A percentile compares a stretch with the other conserved stretches of the same genome.
phyloP scores from a whole-genome alignment of 1,139 yeast genomes.

The Hemisphaericaspora xylanilytica region DNA sequence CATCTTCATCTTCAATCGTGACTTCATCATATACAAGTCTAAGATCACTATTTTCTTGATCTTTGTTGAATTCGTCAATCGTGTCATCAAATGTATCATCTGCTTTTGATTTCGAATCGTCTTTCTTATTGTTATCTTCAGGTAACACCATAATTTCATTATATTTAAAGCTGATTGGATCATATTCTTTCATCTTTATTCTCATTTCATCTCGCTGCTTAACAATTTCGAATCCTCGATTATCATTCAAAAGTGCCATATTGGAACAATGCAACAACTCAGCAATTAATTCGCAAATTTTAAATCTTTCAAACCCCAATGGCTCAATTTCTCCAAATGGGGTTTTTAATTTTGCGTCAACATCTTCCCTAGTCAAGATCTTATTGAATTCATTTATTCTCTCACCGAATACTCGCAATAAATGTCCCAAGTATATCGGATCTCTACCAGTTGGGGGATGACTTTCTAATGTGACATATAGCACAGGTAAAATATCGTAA shows the following conservation, averaged over 20 bases:
- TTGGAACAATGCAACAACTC: slow-evolving; percentile 94
- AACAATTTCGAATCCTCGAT: slow-evolving; percentile 77
- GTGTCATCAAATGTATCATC: slow-evolving; percentile 40
- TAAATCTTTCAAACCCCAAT: slow-evolving; percentile 90
- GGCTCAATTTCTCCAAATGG: slow-evolving; percentile 67
- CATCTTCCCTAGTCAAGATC: slow-evolving; percentile 23
- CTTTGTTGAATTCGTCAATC: slow-evolving; percentile 47
- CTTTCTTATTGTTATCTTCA: slow-evolving; percentile 17
- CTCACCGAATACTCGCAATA: slow-evolving; percentile 76
- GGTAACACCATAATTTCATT: slow-evolving; percentile 46
- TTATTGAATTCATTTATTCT: slow-evolving; percentile 65
- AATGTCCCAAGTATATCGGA: slow-evolving; percentile 88
- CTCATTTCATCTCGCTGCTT: slow-evolving; percentile 72
- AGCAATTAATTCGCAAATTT: slow-evolving; percentile 91
- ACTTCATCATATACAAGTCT: slow-evolving; percentile 24
- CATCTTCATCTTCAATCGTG: slow-evolving; percentile 32
- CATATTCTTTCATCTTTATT: slow-evolving; percentile 42
- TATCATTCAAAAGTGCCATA: slow-evolving; percentile 89
- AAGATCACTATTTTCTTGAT: slow-evolving; percentile 20
- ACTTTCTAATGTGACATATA: slow-evolving; percentile 80
- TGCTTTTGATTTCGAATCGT: slow-evolving; percentile 6
- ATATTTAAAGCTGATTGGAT: slow-evolving; percentile 48
- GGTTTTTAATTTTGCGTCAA: slow-evolving; percentile 48
- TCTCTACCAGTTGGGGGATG: slow-evolving; percentile 96
- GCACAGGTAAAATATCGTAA: slow-evolving; percentile 86